Percentiles rank a stretch among this genome's conserved stretches.
Conservation (phyloP, 345 rosid species). For the Brassica carinata region DNA sequence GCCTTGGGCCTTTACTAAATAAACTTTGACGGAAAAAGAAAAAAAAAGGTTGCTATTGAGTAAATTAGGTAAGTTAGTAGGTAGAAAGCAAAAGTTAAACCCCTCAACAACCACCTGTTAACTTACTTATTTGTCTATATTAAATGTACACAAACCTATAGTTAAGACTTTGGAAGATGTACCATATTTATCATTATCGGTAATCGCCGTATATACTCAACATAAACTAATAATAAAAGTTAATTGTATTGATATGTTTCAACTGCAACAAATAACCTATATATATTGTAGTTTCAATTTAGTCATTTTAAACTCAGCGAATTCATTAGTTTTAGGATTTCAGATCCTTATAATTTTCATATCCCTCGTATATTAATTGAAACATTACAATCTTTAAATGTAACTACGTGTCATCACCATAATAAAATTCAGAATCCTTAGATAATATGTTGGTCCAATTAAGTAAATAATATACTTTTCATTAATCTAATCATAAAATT, state of each 20-base stretch:
- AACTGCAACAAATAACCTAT: neutral
- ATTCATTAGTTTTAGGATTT: neutral
- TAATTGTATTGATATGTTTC: neutral
- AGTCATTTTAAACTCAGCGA: neutral
- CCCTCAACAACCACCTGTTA: slow-evolving; percentile 30
- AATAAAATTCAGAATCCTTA: no score
- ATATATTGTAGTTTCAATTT: neutral
- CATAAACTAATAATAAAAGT: neutral
- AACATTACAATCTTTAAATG: no score
- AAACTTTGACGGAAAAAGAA: no score
- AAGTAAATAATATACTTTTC: no score
- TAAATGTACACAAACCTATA: slow-evolving; percentile 12
- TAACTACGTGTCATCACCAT: no score
- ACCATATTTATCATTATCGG: slow-evolving; percentile 1
- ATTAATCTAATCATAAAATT: no score
- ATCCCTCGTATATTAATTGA: neutral
- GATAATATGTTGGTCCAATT: no score
- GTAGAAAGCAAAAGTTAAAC: slow-evolving; percentile 23
- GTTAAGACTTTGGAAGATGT: slow-evolving; percentile 23
- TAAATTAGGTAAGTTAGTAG: slow-evolving; percentile 30
- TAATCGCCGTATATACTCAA: neutral
- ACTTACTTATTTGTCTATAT: slow-evolving; percentile 12
- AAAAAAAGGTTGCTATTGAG: neutral
- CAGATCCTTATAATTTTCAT: neutral
- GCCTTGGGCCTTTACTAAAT: no score